These are phyloP conservation scores for Tetrapyrgos nigripes DNA, from an alignment of 1,284 basidiomycete genomes.

Conservation along the genomic window DNA sequence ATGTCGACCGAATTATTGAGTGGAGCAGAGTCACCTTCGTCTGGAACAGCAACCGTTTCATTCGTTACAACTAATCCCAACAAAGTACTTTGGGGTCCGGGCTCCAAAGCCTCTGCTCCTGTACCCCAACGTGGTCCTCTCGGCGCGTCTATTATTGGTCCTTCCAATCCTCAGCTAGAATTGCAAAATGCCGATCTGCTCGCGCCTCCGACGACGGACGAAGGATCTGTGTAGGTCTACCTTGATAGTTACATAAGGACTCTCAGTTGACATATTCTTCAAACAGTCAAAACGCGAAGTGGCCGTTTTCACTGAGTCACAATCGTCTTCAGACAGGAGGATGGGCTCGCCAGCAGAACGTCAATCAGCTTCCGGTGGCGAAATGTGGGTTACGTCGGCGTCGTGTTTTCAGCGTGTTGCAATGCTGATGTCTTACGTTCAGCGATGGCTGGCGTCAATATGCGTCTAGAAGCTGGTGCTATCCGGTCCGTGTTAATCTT, in stretches of 20 bases:
- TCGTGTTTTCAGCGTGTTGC: background rate
- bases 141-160: slow-evolving; percentile 62
- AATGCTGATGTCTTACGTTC: background rate
- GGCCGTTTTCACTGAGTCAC: slow-evolving; percentile 74
- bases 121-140: slow-evolving; percentile 46
- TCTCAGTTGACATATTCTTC: slow-evolving; percentile 3
- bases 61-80: slow-evolving; percentile 56
- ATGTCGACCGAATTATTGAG: too few species aligned
- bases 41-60: slow-evolving; percentile 45
- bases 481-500: slow-evolving; percentile 66
- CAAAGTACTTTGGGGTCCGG: slow-evolving; percentile 24
- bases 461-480: slow-evolving; percentile 70
- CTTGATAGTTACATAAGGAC: background rate
- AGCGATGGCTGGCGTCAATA: slow-evolving; percentile 73
- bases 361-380: slow-evolving; percentile 59
- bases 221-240: slow-evolving; percentile 59
- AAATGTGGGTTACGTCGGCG: slow-evolving; percentile 47
- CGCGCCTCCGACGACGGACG: slow-evolving; percentile 71
- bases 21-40: too few species aligned
- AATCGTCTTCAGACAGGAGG: slow-evolving; percentile 75
- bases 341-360: slow-evolving; percentile 75
- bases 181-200: slow-evolving; percentile 66
- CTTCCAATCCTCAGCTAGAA: slow-evolving; percentile 59
- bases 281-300: slow-evolving; percentile 59
- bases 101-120: slow-evolving; percentile 14